Percentiles rank a stretch among this genome's conserved stretches.
Conservation (phyloP, 257 asterid genomes). For the Asclepias syriaca region DNA sequence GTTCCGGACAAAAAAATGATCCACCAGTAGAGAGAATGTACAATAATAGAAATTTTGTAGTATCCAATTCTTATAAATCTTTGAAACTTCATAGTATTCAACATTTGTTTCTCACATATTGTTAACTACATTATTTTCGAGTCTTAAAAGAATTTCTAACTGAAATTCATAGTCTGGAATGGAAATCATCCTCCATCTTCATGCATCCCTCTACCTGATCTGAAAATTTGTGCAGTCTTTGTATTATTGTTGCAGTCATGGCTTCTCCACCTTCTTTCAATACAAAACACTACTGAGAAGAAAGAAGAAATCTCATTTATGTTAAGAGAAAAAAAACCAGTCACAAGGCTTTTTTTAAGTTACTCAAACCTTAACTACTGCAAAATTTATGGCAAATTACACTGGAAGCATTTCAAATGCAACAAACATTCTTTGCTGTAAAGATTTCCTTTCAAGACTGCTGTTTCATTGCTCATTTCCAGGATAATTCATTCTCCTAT, state of each 20-base stretch:
- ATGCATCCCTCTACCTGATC: too few relatives aligned
- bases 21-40: background rate
- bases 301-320: background rate
- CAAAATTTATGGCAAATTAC: background rate
- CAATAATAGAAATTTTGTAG: background rate
- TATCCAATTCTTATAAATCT: too few relatives aligned
- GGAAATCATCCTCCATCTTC: too few relatives aligned
- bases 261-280: too few relatives aligned
- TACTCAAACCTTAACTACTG: background rate
- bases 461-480: background rate
- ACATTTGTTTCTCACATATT: too few relatives aligned
- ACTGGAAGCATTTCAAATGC: background rate
- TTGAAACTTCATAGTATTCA: too few relatives aligned
- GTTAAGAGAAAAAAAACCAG: background rate
- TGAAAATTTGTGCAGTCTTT: too few relatives aligned
- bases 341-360: background rate
- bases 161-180: too few relatives aligned
- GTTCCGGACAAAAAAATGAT: background rate
- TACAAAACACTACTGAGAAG: background rate
- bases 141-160: too few relatives aligned
- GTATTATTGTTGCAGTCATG: too few relatives aligned
- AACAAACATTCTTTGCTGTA: background rate
- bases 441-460: background rate
- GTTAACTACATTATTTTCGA: too few relatives aligned
- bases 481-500: slow-evolving; percentile 17